phyloP scores from a whole-genome alignment of 345 rosid genomes.

The Euphorbia peplus region DNA sequence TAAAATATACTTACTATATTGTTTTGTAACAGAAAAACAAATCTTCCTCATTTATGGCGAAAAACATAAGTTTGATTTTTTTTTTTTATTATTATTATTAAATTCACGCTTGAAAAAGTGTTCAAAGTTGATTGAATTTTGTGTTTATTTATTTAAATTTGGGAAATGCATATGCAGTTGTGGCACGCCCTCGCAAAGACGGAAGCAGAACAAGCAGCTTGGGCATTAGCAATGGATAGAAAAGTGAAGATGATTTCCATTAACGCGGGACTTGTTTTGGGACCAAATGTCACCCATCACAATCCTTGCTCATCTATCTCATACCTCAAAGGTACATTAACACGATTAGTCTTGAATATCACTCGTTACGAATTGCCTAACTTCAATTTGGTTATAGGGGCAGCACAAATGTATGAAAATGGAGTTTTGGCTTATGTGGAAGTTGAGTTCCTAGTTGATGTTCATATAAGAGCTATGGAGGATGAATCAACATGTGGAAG shows the following conservation, averaged over 20 bases:
- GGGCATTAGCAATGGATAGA: slow-evolving; percentile 94
- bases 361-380: too few species aligned
- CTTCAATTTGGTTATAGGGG: slow-evolving; percentile 44
- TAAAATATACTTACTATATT: too few species aligned
- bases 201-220: slow-evolving; percentile 73
- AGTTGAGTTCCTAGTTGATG: slow-evolving; percentile 55
- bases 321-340: slow-evolving; percentile 64
- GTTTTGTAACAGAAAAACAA: too few species aligned
- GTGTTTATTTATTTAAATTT: background rate
- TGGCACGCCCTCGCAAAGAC: slow-evolving; percentile 86
- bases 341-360: too few species aligned
- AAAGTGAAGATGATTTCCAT: slow-evolving; percentile 76
- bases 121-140: background rate
- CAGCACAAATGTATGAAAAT: slow-evolving; percentile 74
- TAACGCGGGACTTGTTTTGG: slow-evolving; percentile 68
- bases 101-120: too few species aligned
- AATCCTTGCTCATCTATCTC: slow-evolving; percentile 67
- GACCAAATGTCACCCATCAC: slow-evolving; percentile 61
- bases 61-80: too few species aligned
- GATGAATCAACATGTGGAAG: slow-evolving; percentile 66
- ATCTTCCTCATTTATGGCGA: too few species aligned
- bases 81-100: too few species aligned
- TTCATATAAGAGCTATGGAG: slow-evolving; percentile 65
- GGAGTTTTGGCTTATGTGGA: slow-evolving; percentile 71
- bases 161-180: slow-evolving; percentile 39